phyloP scores from a whole-genome alignment of 192 early-diverging fungal species.

The Linderina pennispora region DNA sequence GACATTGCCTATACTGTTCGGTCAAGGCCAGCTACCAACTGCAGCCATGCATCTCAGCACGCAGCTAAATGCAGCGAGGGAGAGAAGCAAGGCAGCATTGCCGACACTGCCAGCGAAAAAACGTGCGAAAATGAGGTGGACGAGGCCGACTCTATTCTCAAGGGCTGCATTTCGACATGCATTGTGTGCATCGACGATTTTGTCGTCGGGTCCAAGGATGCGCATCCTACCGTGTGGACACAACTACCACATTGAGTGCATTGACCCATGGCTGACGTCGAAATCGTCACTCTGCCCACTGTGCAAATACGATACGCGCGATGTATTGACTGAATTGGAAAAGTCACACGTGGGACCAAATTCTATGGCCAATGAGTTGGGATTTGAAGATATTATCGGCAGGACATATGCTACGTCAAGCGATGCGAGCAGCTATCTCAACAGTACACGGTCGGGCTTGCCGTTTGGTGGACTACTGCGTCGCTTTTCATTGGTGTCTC shows the following conservation, averaged over 20 bases:
- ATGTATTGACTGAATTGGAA: constrained; percentile 40
- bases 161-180: constrained; percentile 43
- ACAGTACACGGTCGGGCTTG: constrained; percentile 21
- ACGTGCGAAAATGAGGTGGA: background rate
- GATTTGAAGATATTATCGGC: constrained; percentile 12
- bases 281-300: constrained; percentile 47
- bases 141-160: background rate
- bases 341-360: constrained; percentile 23
- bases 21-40: background rate
- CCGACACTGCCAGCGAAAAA: background rate
- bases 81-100: background rate
- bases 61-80: background rate
- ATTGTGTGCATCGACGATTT: constrained; percentile 51
- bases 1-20: background rate
- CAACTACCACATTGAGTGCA: constrained; percentile 51
- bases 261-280: constrained; percentile 50
- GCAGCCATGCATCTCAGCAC: background rate
- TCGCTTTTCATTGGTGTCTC: background rate
- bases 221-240: constrained; percentile 49
- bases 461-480: constrained; percentile 1
- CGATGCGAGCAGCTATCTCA: constrained; percentile 38
- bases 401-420: constrained; percentile 6
- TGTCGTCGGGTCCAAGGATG: constrained; percentile 38
- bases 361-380: constrained; percentile 4
- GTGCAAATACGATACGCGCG: constrained; percentile 47